Base-by-base conservation (phyloP, 1,139 yeast species). In the Candida tetrigidarum region DNA sequence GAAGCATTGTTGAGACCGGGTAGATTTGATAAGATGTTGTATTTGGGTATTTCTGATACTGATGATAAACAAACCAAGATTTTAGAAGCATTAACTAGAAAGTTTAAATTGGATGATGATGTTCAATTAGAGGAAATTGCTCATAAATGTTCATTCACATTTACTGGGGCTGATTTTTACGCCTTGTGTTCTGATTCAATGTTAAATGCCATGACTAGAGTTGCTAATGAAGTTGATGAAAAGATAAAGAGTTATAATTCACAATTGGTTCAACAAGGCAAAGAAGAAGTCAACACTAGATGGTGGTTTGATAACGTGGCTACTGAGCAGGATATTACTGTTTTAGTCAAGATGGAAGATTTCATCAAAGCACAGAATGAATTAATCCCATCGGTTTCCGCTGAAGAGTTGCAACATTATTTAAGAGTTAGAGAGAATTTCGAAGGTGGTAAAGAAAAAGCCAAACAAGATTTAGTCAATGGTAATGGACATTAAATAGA, bases 111-210 rank as follows among this genome's bases (percentile, higher is more conserved):
- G 23, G 78, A 74, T 45, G 74, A 77, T 2, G 76, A 78, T 33
- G 90, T 92, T 8, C 76, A 86, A 48, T 69, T 92, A 46, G 56
- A 60, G 4, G 57, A 62, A n/a, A 69, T 93, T 34, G 93, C 96
- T 0, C 74, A 77, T 18, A 67, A 69, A 22, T 91, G 98, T 65
- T 87, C 96, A 0, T 91, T 85, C 60, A 91, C 91, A 11, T 92
- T 83, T 59, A 92, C 99, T 0, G 99, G 99, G 54, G 99, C 99
- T 4, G 99, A 93, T 64, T 92, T 93, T 65, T 93, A 93, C 64
- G 99, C 99, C 0, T 71, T 92, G 52, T 90, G 97, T 61, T 86
- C 96, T 0, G 98, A 93, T 63, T 88, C 97, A 0, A 89, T 92
- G 95, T 74, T 91, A 56, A 90, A 89, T 64, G 97, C 98, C 7